Conservation (phyloP, 495 filamentous ascomycete genomes). For the Chaetomidium leptoderma region DNA sequence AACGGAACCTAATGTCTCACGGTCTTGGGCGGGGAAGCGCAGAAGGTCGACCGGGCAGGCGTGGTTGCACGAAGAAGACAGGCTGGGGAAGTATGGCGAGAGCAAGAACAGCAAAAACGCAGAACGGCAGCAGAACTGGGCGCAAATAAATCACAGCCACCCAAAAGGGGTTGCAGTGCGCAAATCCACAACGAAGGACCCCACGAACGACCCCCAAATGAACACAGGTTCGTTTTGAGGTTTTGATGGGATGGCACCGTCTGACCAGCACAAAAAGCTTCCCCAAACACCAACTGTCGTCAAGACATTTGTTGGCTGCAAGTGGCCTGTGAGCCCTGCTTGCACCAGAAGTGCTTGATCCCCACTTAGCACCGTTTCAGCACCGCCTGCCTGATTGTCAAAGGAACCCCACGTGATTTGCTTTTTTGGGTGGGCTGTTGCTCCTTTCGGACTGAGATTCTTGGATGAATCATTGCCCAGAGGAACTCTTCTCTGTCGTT, state of each 20-base stretch:
- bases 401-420: slow-evolving; percentile 34
- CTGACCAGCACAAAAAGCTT: not conserved
- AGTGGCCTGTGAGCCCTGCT: not conserved
- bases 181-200: not conserved
- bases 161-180: not conserved
- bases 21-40: slow-evolving; percentile 4
- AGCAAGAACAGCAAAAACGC: not conserved
- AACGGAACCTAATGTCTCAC: slow-evolving; percentile 4
- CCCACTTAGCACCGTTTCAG: slow-evolving; percentile 3
- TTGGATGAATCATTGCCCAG: too few relatives aligned
- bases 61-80: not conserved
- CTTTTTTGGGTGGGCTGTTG: slow-evolving; percentile 11
- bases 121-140: not conserved
- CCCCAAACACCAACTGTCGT: not conserved
- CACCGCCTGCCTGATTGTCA: slow-evolving; percentile 22
- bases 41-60: not conserved
- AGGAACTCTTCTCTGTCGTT: too few relatives aligned
- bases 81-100: not conserved
- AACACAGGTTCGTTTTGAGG: not conserved
- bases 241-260: not conserved
- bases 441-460: not conserved
- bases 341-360: not conserved
- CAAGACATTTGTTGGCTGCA: not conserved
- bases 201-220: not conserved
- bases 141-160: not conserved